These are phyloP conservation scores for Pythium biforme DNA, from an alignment of 352 stramenopile genomes.

Conservation along the genomic window DNA sequence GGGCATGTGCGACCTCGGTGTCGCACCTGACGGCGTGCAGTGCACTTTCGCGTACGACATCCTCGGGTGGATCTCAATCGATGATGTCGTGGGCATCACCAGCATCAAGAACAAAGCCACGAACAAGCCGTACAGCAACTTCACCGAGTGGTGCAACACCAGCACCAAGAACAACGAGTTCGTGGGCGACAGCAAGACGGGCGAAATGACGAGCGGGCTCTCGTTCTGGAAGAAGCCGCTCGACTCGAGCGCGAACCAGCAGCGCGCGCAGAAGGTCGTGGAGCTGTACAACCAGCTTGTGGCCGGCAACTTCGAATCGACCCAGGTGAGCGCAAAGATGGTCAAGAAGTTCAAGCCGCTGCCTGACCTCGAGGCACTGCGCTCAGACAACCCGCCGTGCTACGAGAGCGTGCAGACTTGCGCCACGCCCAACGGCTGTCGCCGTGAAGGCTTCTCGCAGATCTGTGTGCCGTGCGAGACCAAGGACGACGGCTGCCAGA, in stretches of 20 bases:
- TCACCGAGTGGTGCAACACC: constrained; percentile 67
- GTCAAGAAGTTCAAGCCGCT: constrained; percentile 14
- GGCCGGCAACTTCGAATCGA: constrained; percentile 23
- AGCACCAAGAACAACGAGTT: constrained; percentile 75
- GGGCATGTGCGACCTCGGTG: constrained; percentile 58
- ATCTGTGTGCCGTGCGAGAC: constrained; percentile 32
- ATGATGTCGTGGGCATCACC: constrained; percentile 80
- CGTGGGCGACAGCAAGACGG: constrained; percentile 31
- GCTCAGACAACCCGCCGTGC: constrained; percentile 33
- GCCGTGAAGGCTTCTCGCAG: constrained; percentile 35
- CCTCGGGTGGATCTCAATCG: constrained; percentile 71
- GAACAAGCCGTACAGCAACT: constrained; percentile 49
- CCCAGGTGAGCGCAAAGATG: constrained; percentile 41
- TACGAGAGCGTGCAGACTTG: constrained; percentile 34
- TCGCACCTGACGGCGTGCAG: constrained; percentile 63
- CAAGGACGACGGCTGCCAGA: constrained; percentile 13
- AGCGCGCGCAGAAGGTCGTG: constrained; percentile 31
- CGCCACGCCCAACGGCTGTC: constrained; percentile 29
- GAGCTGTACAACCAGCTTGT: constrained; percentile 38
- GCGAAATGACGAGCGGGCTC: constrained; percentile 32
- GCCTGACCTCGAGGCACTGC: constrained; percentile 19
- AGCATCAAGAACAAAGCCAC: constrained; percentile 54
- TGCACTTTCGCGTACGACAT: constrained; percentile 85
- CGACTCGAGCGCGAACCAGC: constrained; percentile 28
- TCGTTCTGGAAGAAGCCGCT: constrained; percentile 43